phyloP scores from a whole-genome alignment of 805 yeast species.

The Kodamaea sagamina region DNA sequence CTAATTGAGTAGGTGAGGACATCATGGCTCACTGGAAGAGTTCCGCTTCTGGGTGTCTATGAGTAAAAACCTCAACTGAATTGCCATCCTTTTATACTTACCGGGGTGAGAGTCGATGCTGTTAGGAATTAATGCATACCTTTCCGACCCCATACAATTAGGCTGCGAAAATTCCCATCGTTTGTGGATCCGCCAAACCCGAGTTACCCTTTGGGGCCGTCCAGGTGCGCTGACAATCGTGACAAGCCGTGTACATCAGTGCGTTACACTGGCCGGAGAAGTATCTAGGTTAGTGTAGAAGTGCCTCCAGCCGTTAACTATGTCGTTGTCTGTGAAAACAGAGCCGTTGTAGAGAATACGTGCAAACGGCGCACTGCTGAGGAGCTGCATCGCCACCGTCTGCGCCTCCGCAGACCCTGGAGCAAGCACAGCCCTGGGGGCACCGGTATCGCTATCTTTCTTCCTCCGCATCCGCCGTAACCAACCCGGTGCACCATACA shows the following conservation, averaged over 20 bases:
- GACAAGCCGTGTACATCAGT: not conserved
- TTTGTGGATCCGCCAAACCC: not conserved
- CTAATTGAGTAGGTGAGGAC: not conserved
- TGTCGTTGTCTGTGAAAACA: not conserved
- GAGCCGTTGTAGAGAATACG: constrained; percentile 9
- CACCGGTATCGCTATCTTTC: no score
- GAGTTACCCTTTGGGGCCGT: not conserved
- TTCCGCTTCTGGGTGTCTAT: no score
- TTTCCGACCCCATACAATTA: not conserved
- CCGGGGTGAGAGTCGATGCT: no score
- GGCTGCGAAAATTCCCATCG: not conserved
- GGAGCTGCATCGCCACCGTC: constrained; percentile 2
- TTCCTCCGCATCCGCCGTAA: constrained; percentile 8
- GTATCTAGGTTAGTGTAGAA: not conserved
- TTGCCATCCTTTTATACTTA: no score
- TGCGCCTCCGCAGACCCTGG: not conserved
- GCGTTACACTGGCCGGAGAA: not conserved
- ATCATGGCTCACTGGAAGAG: no score
- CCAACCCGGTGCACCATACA: constrained; percentile 9
- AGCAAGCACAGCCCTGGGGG: not conserved
- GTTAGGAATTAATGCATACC: not conserved
- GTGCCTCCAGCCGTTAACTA: constrained; percentile 7
- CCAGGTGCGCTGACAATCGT: not conserved
- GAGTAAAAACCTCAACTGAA: no score
- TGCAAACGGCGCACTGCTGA: not conserved